phyloP scores from a whole-genome alignment of 805 yeast genomes.

The Kuraishia hungarica region DNA sequence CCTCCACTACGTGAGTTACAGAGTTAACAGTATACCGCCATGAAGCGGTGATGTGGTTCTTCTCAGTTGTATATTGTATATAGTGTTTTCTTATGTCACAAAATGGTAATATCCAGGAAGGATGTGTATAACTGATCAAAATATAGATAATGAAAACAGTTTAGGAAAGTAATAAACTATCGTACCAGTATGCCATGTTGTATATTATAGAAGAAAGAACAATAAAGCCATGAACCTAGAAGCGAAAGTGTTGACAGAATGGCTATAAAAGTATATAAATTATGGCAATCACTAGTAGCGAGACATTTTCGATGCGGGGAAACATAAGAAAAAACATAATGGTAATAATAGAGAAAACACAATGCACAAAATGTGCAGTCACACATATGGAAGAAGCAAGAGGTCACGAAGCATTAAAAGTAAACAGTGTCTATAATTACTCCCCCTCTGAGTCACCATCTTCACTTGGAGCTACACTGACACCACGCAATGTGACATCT shows the following conservation, averaged over 20 bases:
- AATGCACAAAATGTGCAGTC: neutral
- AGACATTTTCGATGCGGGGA: neutral
- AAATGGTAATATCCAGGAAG: no score
- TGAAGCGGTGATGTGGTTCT: no score
- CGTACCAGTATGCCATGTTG: neutral
- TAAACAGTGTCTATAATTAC: neutral
- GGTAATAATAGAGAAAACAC: no score
- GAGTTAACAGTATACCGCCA: no score
- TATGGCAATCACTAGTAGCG: neutral
- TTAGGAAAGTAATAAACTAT: no score
- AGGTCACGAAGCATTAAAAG: neutral
- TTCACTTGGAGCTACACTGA: constrained; percentile 27
- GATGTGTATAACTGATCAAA: no score
- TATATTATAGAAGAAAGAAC: neutral
- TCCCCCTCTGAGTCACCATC: constrained; percentile 14
- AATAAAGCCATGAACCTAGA: neutral
- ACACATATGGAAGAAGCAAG: neutral
- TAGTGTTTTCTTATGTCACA: no score
- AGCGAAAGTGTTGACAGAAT: neutral
- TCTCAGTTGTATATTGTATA: no score
- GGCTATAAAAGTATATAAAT: neutral
- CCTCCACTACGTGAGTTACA: no score
- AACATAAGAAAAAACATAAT: neutral
- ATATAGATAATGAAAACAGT: no score
- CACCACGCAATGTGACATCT: constrained; percentile 27